Conservation (phyloP, 352 stramenopile genomes). For the Phytophthora ohioensis region DNA sequence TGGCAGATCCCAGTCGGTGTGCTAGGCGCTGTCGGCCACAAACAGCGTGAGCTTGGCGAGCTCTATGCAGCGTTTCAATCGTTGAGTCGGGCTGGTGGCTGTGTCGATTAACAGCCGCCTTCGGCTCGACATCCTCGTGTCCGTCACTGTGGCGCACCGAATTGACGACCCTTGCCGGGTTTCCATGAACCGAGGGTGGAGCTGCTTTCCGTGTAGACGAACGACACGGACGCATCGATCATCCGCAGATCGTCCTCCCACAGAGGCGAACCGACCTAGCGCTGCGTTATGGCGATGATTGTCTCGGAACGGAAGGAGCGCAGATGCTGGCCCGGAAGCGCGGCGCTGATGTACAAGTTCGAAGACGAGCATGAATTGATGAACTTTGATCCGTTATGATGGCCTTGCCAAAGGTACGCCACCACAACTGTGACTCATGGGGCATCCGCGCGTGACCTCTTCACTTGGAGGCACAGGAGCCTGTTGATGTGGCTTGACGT, state of each 20-base stretch:
- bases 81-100: too few species aligned
- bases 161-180: too few species aligned
- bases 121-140: too few species aligned
- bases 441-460: constrained; percentile 25
- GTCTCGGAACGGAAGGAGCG: constrained; percentile 8
- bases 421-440: constrained; percentile 27
- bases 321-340: constrained; percentile 28
- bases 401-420: constrained; percentile 17
- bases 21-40: too few species aligned
- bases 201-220: too few species aligned
- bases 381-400: constrained; percentile 33
- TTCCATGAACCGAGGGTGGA: too few species aligned
- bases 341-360: constrained; percentile 5
- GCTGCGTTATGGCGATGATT: constrained; percentile 9
- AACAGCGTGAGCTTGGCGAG: too few species aligned
- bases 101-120: too few species aligned
- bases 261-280: background rate
- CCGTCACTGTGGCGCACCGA: too few species aligned
- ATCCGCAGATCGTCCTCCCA: background rate
- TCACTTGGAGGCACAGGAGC: constrained; percentile 6
- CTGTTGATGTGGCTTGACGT: constrained; percentile 1
- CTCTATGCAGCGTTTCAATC: too few species aligned
- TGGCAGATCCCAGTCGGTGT: too few species aligned
- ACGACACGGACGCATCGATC: background rate
- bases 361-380: background rate